Percentiles rank a stretch among this genome's conserved stretches.
phyloP scores from a whole-genome alignment of 768 basidiomycete species.

The Gyrodon lividus region DNA sequence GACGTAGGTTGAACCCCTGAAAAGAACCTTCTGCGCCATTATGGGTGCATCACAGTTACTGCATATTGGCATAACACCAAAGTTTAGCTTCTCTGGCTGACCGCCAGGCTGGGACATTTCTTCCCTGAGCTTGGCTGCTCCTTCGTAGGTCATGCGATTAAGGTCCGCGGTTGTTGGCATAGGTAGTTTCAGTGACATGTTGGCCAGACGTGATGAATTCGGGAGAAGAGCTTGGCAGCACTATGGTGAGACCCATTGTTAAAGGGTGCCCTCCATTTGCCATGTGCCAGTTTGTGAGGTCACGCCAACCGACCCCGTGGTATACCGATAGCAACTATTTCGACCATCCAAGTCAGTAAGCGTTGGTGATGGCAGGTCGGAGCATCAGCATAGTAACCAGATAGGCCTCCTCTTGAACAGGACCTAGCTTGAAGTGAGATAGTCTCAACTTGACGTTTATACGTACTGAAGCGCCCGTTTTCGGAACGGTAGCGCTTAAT shows the following conservation, averaged over 20 bases:
- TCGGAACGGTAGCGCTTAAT: background rate
- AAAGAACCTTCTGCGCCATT: conserved; percentile 19
- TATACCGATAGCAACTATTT: no score
- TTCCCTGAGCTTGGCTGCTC: conserved; percentile 28
- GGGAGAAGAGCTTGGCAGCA: background rate
- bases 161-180: conserved; percentile 27
- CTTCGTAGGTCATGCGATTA: conserved; percentile 26
- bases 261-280: background rate
- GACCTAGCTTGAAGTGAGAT: no score
- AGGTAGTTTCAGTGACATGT: conserved; percentile 19
- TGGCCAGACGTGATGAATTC: background rate
- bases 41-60: conserved; percentile 20
- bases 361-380: no score
- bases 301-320: no score
- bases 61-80: conserved; percentile 22
- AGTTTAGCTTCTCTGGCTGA: conserved; percentile 30
- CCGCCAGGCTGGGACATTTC: conserved; percentile 28
- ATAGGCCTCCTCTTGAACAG: no score
- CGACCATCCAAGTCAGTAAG: no score
- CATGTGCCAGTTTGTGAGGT: background rate
- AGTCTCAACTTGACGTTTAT: no score
- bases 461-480: no score
- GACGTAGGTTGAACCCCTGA: background rate
- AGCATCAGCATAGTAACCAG: no score
- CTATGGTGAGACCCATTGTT: no score